A percentile compares a stretch with the other conserved stretches of the same genome.
These are phyloP conservation scores for Microcos paniculata DNA, from an alignment of 345 rosid genomes.

Conservation along the genomic window DNA sequence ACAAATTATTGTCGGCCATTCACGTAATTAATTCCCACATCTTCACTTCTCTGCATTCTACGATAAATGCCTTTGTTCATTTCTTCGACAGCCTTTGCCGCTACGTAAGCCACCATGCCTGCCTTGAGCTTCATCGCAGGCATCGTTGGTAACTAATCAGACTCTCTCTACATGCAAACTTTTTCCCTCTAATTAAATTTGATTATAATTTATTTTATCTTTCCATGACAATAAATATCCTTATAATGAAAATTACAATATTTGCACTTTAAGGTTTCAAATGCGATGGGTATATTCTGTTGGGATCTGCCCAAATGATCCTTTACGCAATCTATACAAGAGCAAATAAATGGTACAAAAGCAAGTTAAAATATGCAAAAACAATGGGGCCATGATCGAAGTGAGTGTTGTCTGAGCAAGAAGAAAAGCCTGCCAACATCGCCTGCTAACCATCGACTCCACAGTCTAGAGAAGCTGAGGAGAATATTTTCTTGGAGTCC, in stretches of 20 bases:
- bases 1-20: no score
- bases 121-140: constrained; percentile 43
- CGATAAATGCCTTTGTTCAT: no score
- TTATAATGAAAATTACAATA: no score
- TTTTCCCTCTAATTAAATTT: no score
- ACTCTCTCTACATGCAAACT: no score
- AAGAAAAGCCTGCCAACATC: not conserved
- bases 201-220: no score
- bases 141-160: constrained; percentile 29
- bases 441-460: not conserved
- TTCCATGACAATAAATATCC: no score
- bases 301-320: constrained; percentile 46
- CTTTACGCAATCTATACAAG: constrained; percentile 38
- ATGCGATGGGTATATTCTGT: constrained; percentile 36
- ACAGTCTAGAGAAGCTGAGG: not conserved
- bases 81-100: no score
- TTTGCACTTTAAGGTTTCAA: constrained; percentile 39
- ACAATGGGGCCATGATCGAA: not conserved
- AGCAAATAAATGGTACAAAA: constrained; percentile 15
- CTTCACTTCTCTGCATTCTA: no score
- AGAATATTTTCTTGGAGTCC: constrained; percentile 4
- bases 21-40: no score
- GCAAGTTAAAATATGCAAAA: not conserved
- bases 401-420: not conserved
- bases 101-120: no score